These are phyloP conservation scores for Malassezia pachydermatis DNA, from an alignment of 1,284 basidiomycete genomes.

Conservation along the genomic window DNA sequence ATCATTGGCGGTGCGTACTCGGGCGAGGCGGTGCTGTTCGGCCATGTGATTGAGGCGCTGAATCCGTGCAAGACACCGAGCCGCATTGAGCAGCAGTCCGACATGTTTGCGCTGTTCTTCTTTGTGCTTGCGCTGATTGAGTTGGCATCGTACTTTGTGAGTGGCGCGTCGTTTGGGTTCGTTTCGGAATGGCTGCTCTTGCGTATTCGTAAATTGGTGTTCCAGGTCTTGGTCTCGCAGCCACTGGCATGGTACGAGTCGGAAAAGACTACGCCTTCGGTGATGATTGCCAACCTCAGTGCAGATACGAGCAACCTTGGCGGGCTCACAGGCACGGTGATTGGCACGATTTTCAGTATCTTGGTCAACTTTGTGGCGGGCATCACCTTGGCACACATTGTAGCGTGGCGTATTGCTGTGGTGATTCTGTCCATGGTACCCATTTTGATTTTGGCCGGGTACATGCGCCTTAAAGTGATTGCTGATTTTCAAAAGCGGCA, in stretches of 20 bases:
- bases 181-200: conserved; percentile 36
- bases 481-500: conserved; percentile 38
- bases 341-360: conserved; percentile 38
- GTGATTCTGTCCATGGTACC: conserved; percentile 35
- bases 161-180: conserved; percentile 29
- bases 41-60: conserved; percentile 37
- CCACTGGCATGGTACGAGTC: conserved; percentile 28
- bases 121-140: conserved; percentile 35
- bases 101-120: conserved; percentile 30
- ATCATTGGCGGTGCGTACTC: conserved; percentile 37
- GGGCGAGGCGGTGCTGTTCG: conserved; percentile 37
- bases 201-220: conserved; percentile 24
- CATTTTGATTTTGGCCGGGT: conserved; percentile 30
- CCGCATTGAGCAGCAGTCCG: conserved; percentile 21
- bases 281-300: conserved; percentile 30
- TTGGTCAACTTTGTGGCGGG: conserved; percentile 34
- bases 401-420: conserved; percentile 34
- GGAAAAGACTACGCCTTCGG: conserved; percentile 21
- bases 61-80: conserved; percentile 31
- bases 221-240: conserved; percentile 27
- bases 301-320: conserved; percentile 34
- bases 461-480: conserved; percentile 33
- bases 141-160: conserved; percentile 30
- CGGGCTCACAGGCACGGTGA: conserved; percentile 32
- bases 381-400: conserved; percentile 26